Evolutionary conservation across 179 eudicot species (phyloP), one percentile per base, ranked within the genome.

Genomic region (Beta lomatogona): DNA sequence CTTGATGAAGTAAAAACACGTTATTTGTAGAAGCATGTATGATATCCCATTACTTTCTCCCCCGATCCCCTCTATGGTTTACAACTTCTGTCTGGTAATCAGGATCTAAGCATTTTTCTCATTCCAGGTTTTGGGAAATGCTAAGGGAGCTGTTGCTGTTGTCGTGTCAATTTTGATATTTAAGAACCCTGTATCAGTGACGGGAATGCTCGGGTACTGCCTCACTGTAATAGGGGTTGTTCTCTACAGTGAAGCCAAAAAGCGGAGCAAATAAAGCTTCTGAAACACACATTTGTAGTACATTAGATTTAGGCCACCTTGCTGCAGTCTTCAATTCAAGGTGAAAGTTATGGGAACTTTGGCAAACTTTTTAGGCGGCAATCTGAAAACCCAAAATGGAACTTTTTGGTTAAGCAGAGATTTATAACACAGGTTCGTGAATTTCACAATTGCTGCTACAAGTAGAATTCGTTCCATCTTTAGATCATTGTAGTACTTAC

Each of bases 121-220:
- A 36, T 80, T 81, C 61, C 87, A 90, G 92, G 92, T 90, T 18
- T 72, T 90, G 69, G 92, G 92, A 80, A 89, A 89, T 78, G 92
- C 92, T 18, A 89, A 89, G 83, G 92, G 92, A 75, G 92, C 92
- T 31, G 92, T 89, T 21, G 92, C 92, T 2, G 92, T 89, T 63
- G 92, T 89, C 6, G 72, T 89, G 58, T 89, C 92, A 44, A 89
- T 89, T 79, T 84, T 89, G 81, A 89, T 89, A 83, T 89, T 89
- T 46, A 89, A 80, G 86, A 89, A 89, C 77, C 92, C 92, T 0
- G 88, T 88, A 71, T 89, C 92, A 71, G 87, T 88, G 63, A 90
- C 92, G 18, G 91, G 92, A 73, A 90, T 90, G 89, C 85, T 88
- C 3, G 92, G 92, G 41, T 90, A 90, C 80, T 79, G 77, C 46